A percentile compares a stretch with the other conserved stretches of the same genome.
These are phyloP conservation scores for Cercospora janseana DNA, from an alignment of 2,329 filamentous ascomycete species.

Conservation along the genomic window DNA sequence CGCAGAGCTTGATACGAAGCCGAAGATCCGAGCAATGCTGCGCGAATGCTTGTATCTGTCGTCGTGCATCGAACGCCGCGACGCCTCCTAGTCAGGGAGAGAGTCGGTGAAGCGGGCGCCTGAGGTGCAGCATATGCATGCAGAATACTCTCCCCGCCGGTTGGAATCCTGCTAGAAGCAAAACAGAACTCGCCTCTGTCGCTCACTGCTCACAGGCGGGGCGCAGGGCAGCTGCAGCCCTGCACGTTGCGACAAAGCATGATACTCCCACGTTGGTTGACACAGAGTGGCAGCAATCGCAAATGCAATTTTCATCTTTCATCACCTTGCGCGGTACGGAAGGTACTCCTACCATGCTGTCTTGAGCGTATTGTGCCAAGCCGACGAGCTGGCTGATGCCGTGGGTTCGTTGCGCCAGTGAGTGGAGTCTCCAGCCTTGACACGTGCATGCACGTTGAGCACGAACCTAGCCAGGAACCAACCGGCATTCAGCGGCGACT, in stretches of 20 bases:
- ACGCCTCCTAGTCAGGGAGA: neutral
- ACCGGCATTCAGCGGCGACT: slow-evolving; percentile 17
- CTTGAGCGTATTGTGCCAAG: too few species aligned
- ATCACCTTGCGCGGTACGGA: too few species aligned
- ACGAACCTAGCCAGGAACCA: slow-evolving; percentile 17
- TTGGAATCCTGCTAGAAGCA: neutral
- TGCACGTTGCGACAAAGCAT: neutral
- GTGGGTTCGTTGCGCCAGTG: too few species aligned
- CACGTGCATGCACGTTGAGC: slow-evolving; percentile 11
- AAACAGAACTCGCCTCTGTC: neutral
- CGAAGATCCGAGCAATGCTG: neutral
- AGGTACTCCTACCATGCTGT: too few species aligned
- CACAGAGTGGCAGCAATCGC: too few species aligned
- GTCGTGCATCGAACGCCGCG: too few species aligned
- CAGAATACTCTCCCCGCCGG: neutral
- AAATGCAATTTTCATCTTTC: too few species aligned
- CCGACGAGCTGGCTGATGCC: too few species aligned
- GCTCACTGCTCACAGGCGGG: neutral
- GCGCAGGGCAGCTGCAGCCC: slow-evolving; percentile 6
- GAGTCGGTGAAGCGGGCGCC: slow-evolving; percentile 4
- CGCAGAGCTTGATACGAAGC: too few species aligned
- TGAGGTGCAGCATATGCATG: slow-evolving; percentile 1
- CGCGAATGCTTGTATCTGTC: too few species aligned
- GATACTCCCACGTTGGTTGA: too few species aligned
- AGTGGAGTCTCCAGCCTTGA: neutral